Conservation (phyloP, 2,329 filamentous ascomycete species). For the Rhynchosporium agropyri region DNA sequence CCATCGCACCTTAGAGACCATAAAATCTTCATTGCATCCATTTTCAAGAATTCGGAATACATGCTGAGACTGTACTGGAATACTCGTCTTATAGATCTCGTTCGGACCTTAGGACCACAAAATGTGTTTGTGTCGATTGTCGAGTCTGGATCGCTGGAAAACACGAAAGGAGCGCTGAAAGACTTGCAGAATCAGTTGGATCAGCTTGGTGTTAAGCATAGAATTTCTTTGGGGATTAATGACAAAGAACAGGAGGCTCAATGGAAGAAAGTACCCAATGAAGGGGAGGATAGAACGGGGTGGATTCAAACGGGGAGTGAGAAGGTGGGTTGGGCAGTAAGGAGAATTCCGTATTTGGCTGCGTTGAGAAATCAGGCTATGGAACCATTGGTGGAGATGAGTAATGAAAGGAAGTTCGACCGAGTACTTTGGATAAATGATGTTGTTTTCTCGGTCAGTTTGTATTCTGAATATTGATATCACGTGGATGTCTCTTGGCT, state of each 20-base stretch:
- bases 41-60: constrained; percentile 68
- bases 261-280: constrained; percentile 25
- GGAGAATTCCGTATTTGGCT: constrained; percentile 71
- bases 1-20: constrained; percentile 26
- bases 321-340: constrained; percentile 43
- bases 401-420: constrained; percentile 46
- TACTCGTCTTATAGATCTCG: constrained; percentile 59
- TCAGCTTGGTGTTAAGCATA: constrained; percentile 49
- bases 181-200: constrained; percentile 59
- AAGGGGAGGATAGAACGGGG: constrained; percentile 45
- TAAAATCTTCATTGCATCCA: constrained; percentile 66
- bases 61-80: constrained; percentile 66
- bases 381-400: constrained; percentile 28
- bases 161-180: constrained; percentile 63
- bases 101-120: constrained; percentile 57
- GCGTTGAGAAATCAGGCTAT: constrained; percentile 65
- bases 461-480: not conserved
- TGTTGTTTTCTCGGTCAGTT: constrained; percentile 58
- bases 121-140: constrained; percentile 70
- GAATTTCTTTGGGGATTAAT: constrained; percentile 26
- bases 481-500: constrained; percentile 9
- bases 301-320: constrained; percentile 65
- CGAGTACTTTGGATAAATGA: constrained; percentile 66
- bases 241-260: constrained; percentile 27
- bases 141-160: constrained; percentile 71